Evolutionary conservation across 192 early-diverging fungal genomes (phyloP), one percentile per base, ranked within the genome.

Genomic region (Backusella macrospora): DNA sequence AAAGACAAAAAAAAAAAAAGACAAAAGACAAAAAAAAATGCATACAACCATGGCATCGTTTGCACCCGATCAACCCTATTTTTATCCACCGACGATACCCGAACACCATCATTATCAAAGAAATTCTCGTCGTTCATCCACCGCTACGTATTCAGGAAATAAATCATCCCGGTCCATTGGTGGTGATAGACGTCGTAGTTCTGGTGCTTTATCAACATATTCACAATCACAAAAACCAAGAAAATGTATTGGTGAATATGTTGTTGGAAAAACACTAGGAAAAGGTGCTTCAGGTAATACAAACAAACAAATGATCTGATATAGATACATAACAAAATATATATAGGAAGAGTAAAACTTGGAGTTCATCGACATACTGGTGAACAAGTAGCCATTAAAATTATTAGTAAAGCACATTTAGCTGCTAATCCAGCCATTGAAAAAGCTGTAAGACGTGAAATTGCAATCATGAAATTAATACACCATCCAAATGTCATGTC

Each of bases 401-500:
- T 84, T 46, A 84, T 86, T 37, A 81, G 79, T 18, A 86, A 86
- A 66, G 79, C 85, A 5, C 79, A 81, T 23, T 65, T 86, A 47
- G 78, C 77, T 23, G 82, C 82, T 40, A 79, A 84, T 40, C 81
- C 85, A 12, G 85, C 83, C 3, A 83, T 85, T 18, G 76, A 85
- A 68, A 82, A 82, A n/a, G 85, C 83, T 4, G 84, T 85, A 49
- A 70, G 81, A 40, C 85, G 85, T 10, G 85, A 86, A 73, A 86
- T 86, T 70, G 83, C 85, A 23, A 85, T 86, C 59, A 86, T 85
- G 83, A 85, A 84, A 68, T 44, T 83, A 15, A 81, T 86, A 68
- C 77, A 79, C 43, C 85, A 86, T 63, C 85, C 85, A 4, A 82
- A 85, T 73, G 80, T 86, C 65, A 85, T 85, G 76, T 76, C 80